Evolutionary conservation across 192 early-diverging fungal species (phyloP).

Genomic region (Funneliformis geosporum): DNA sequence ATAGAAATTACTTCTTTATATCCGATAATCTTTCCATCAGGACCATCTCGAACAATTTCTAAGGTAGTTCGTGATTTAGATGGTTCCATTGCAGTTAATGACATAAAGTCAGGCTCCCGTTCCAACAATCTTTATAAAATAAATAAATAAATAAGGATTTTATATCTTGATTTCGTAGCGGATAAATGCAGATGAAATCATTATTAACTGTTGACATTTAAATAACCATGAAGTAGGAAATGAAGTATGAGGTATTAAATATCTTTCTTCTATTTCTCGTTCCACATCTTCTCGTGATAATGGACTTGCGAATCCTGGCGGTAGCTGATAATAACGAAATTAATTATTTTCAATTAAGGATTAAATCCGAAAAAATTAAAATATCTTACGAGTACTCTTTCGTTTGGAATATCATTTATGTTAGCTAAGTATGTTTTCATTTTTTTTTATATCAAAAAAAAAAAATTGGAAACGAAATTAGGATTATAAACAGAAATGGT

Average conservation of each 20-base stretch:
- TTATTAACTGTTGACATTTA: constrained; percentile 56
- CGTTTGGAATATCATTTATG: neutral
- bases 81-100: constrained; percentile 47
- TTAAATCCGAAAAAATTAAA: neutral
- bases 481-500: too few relatives aligned
- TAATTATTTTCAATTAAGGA: neutral
- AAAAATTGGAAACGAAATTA: too few relatives aligned
- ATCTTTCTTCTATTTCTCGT: constrained; percentile 53
- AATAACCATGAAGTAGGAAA: constrained; percentile 57
- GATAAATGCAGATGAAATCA: constrained; percentile 12
- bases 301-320: constrained; percentile 22
- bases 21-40: constrained; percentile 52
- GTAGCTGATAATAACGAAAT: neutral
- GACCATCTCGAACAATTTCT: constrained; percentile 52
- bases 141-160: neutral
- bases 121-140: constrained; percentile 39
- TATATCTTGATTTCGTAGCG: neutral
- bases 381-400: neutral
- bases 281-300: constrained; percentile 46
- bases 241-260: constrained; percentile 52
- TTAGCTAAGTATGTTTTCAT: neutral
- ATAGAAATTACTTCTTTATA: constrained; percentile 46
- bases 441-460: too few relatives aligned
- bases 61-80: constrained; percentile 52
- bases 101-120: constrained; percentile 41